phyloP scores from a whole-genome alignment of 805 yeast species.

The Candida chauliodis region DNA sequence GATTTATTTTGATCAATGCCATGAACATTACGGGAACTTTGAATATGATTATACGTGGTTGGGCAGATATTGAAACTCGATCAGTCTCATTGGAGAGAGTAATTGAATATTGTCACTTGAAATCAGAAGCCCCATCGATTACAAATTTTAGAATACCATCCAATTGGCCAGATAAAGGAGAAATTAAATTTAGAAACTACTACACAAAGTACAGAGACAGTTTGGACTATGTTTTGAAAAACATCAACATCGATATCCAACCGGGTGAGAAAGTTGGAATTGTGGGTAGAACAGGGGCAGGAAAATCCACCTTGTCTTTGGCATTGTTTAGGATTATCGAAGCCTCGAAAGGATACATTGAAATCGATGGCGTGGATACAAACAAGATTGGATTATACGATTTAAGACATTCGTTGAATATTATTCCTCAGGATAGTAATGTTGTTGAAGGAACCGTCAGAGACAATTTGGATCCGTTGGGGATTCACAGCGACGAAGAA shows the following conservation, averaged over 20 bases:
- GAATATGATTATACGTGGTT: conserved; percentile 28
- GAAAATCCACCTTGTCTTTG: conserved; percentile 80
- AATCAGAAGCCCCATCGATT: conserved; percentile 43
- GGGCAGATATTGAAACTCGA: conserved; percentile 33
- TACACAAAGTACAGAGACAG: conserved; percentile 83
- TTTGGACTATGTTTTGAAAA: conserved; percentile 72
- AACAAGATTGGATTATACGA: conserved; percentile 69
- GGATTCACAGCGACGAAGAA: conserved; percentile 60
- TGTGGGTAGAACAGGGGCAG: conserved; percentile 92
- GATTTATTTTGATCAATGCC: conserved; percentile 35
- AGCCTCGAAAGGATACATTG: conserved; percentile 61
- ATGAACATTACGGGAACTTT: conserved; percentile 28
- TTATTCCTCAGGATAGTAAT: conserved; percentile 93
- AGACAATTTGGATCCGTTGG: conserved; percentile 82
- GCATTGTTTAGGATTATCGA: conserved; percentile 86
- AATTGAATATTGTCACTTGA: conserved; percentile 31
- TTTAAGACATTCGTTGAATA: conserved; percentile 70
- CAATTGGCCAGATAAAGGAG: conserved; percentile 81
- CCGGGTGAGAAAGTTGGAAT: conserved; percentile 87
- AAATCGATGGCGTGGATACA: conserved; percentile 68
- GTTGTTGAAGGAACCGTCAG: conserved; percentile 84
- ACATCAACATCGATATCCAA: conserved; percentile 58
- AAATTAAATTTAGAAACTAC: conserved; percentile 62
- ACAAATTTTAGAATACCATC: conserved; percentile 34
- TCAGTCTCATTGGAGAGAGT: conserved; percentile 35